Base-by-base conservation (phyloP, 441 rosid genomes). In the Gossypium trilobum region DNA sequence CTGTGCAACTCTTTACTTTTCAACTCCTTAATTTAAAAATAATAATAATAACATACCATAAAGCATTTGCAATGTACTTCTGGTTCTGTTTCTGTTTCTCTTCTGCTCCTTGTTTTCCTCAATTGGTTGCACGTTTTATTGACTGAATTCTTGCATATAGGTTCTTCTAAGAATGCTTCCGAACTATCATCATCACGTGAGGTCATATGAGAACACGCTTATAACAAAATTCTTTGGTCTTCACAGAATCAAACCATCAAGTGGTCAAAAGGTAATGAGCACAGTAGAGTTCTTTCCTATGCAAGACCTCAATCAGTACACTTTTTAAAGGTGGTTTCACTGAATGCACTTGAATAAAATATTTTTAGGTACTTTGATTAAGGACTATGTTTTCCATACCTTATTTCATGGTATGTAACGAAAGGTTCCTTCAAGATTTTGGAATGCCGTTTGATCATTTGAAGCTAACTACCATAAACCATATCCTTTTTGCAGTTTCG, bases 151-250 rank as follows among this genome's bases (percentile, higher is more conserved):
- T 71, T 52, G 60, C 69, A 44, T 76, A 65, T 80, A 95, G 99
- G 99, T 95, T 79, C 96, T 95, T 73, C 77, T 95, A 82, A 84
- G 88, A 84, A 95, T 95, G 99, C 97, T 92, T 84, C 97, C 99
- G 16, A 83, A 84, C 76, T 95, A 92, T 80, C 97, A 92, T 80
- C 78, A 89, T 83, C 99, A 95, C 77, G 97, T 95, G 80, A 85
- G 85, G 79, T 81, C 94, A 5, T 87, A 89, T 78, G 97, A 95
- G 75, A 95, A 95, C 79, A 95, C 97, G 0, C 99, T 95, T 80
- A 82, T 95, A 66, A 95, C 99, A 52, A 95, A 95, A 74, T 92
- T 95, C 84, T 95, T 95, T 83, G 99, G 99, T 71, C 96, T 95
- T 82, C 99, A 95, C 83, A 88, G 97, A 87, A 95, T 95, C 82